Conservation (phyloP, 768 basidiomycete genomes). For the Tulasnella sp. region DNA sequence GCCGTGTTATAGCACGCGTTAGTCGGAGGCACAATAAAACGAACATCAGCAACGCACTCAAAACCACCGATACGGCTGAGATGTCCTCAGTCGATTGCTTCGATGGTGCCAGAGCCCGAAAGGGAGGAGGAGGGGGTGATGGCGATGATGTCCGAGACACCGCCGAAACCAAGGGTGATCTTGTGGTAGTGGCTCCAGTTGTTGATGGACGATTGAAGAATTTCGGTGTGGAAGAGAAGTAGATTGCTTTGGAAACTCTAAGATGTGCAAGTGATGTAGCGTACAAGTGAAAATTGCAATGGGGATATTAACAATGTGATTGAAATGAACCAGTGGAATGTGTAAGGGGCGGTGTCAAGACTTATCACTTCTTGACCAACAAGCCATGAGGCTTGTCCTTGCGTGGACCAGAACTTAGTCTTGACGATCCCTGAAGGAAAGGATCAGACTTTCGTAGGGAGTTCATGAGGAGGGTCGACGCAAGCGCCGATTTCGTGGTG, state of each 20-base stretch:
- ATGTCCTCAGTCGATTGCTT: slow-evolving; percentile 75
- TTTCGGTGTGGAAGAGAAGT: slow-evolving; percentile 34
- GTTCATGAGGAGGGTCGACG: slow-evolving; percentile 29
- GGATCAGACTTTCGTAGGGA: slow-evolving; percentile 28
- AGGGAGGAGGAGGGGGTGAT: slow-evolving; percentile 37
- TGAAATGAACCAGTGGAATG: slow-evolving; percentile 10
- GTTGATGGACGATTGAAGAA: slow-evolving; percentile 68
- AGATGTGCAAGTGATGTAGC: slow-evolving; percentile 4
- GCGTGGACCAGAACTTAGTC: neutral
- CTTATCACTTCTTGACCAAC: slow-evolving; percentile 10
- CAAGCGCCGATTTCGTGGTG: slow-evolving; percentile 23
- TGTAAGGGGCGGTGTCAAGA: neutral
- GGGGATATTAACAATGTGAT: neutral
- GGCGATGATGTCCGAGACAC: slow-evolving; percentile 2
- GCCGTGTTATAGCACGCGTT: slow-evolving; percentile 49
- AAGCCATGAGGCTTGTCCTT: neutral
- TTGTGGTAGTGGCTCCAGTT: slow-evolving; percentile 57
- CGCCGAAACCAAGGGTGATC: slow-evolving; percentile 43
- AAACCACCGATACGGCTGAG: slow-evolving; percentile 62
- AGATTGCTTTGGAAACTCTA: neutral
- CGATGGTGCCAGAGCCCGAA: slow-evolving; percentile 52
- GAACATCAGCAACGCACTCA: slow-evolving; percentile 46
- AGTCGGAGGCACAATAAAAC: slow-evolving; percentile 39
- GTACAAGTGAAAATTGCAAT: slow-evolving; percentile 14
- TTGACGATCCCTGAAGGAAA: slow-evolving; percentile 26